These are phyloP conservation scores for Microstegium vimineum DNA, from an alignment of 176 grass and related monocot genomes.

Conservation along the genomic window DNA sequence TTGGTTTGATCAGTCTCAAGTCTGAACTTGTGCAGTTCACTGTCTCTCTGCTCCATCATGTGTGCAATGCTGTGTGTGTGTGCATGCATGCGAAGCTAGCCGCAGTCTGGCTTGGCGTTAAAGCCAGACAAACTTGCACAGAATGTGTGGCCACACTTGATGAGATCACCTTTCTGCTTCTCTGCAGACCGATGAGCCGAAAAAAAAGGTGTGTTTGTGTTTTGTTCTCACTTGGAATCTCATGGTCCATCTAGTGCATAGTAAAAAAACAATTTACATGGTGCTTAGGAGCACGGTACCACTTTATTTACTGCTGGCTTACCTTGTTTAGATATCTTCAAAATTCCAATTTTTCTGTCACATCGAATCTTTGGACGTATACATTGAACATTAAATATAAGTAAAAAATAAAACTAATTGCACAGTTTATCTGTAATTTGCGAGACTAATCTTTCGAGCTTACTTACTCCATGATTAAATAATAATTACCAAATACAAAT, in stretches of 20 bases:
- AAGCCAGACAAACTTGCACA: conserved; percentile 9
- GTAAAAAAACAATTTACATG: not conserved
- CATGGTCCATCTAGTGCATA: not conserved
- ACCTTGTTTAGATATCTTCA: too few species aligned
- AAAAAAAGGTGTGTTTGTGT: not conserved
- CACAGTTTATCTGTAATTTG: too few species aligned
- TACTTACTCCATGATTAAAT: too few species aligned
- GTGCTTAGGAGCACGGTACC: too few species aligned
- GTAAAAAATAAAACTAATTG: too few species aligned
- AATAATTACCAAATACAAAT: too few species aligned
- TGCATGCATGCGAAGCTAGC: not conserved
- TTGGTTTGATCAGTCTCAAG: conserved; percentile 14
- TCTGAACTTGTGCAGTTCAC: not conserved
- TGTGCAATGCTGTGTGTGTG: not conserved
- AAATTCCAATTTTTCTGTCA: too few species aligned
- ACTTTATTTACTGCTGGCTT: not conserved
- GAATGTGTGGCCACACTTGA: not conserved
- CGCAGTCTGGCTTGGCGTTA: conserved; percentile 13
- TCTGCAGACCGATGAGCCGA: not conserved
- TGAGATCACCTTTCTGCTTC: not conserved
- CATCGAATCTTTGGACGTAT: too few species aligned
- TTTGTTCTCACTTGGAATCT: conserved; percentile 5
- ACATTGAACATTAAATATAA: too few species aligned
- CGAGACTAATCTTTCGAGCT: too few species aligned
- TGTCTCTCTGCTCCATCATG: not conserved